A percentile compares a stretch with the other conserved stretches of the same genome.
Evolutionary conservation across 768 basidiomycete genomes (phyloP).

Genomic region (Pleurotus platypus): DNA sequence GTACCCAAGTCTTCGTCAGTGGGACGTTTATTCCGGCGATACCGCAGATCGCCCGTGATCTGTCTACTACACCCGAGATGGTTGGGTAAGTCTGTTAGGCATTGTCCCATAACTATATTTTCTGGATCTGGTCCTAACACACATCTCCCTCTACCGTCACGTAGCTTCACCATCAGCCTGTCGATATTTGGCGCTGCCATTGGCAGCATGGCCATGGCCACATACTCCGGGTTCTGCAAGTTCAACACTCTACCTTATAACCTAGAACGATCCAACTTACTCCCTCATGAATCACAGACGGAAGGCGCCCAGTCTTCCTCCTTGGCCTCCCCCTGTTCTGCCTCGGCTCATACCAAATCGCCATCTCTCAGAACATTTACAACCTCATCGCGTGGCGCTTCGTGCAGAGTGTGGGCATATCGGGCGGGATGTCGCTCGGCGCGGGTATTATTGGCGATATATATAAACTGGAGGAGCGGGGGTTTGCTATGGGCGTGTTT

Average conservation of each 20-base stretch:
- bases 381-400: slow-evolving; percentile 59
- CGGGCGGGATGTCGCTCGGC: slow-evolving; percentile 51
- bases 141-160: too few species aligned
- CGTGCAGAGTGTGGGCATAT: slow-evolving; percentile 64
- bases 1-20: slow-evolving; percentile 54
- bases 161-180: slow-evolving; percentile 48
- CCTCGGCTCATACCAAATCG: slow-evolving; percentile 59
- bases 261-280: neutral
- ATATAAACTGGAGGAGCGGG: slow-evolving; percentile 60
- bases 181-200: slow-evolving; percentile 44
- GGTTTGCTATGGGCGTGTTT: slow-evolving; percentile 56
- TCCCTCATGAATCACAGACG: slow-evolving; percentile 39
- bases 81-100: slow-evolving; percentile 41
- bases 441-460: slow-evolving; percentile 64
- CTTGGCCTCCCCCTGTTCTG: slow-evolving; percentile 52
- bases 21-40: slow-evolving; percentile 73
- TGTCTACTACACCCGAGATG: slow-evolving; percentile 50
- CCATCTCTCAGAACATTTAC: slow-evolving; percentile 35
- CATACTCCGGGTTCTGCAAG: slow-evolving; percentile 47
- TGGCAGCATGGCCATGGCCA: slow-evolving; percentile 48
- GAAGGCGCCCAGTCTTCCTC: slow-evolving; percentile 62
- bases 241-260: too few species aligned
- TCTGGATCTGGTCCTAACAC: neutral
- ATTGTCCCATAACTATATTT: too few species aligned
- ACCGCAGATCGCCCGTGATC: slow-evolving; percentile 66